Conservation (phyloP, 345 rosid genomes). For the Abelmoschus esculentus region DNA sequence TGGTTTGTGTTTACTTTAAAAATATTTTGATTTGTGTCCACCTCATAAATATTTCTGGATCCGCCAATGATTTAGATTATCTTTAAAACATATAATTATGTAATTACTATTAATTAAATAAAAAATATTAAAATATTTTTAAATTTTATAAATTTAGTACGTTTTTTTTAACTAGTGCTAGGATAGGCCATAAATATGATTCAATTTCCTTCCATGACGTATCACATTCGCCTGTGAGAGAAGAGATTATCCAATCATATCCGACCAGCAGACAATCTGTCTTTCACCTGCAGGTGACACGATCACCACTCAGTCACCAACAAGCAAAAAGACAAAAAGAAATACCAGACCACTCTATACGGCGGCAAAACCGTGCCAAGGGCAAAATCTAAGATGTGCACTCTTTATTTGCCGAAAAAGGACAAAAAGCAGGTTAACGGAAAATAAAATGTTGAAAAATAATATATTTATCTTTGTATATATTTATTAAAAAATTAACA, state of each 20-base stretch:
- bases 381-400: not conserved
- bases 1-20: no score
- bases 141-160: no score
- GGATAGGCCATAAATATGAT: not conserved
- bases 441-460: no score
- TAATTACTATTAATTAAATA: no score
- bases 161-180: no score
- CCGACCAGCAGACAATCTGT: not conserved
- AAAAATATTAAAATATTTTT: no score
- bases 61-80: no score
- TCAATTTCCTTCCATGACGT: not conserved
- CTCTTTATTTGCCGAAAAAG: conserved; percentile 9
- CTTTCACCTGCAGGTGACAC: not conserved
- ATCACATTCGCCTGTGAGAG: not conserved
- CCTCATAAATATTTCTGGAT: no score
- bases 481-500: not conserved
- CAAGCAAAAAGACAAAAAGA: not conserved
- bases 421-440: conserved; percentile 31
- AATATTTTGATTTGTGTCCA: no score
- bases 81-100: no score
- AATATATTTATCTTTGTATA: no score
- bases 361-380: conserved; percentile 24
- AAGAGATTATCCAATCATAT: conserved; percentile 1
- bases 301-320: conserved; percentile 3
- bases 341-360: not conserved